Evolutionary conservation across 1,139 yeast species (phyloP).

Genomic region (Saccharomyces pastorianus): DNA sequence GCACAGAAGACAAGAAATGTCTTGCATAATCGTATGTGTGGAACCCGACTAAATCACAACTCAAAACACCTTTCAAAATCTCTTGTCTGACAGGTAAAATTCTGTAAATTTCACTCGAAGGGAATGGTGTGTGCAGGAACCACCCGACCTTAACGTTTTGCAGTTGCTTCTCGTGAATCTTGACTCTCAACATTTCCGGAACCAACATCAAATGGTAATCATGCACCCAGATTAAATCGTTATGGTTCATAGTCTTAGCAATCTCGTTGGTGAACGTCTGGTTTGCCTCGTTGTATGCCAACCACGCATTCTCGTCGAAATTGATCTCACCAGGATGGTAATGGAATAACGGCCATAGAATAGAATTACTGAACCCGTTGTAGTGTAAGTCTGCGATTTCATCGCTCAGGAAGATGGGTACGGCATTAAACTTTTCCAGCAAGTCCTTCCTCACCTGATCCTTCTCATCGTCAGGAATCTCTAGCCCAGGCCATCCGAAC

Average conservation of each 20-base stretch:
- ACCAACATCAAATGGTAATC: slow-evolving; percentile 94
- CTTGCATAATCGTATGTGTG: slow-evolving; percentile 99
- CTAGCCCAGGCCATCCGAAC: slow-evolving; percentile 98
- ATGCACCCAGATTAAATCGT: slow-evolving; percentile 94
- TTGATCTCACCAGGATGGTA: slow-evolving; percentile 99
- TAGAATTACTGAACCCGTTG: slow-evolving; percentile 88
- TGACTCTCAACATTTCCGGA: slow-evolving; percentile 79
- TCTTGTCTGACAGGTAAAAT: slow-evolving; percentile 93
- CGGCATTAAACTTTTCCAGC: slow-evolving; percentile 71
- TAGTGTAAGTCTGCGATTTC: slow-evolving; percentile 91
- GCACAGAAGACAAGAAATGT: slow-evolving; percentile 88
- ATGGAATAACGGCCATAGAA: slow-evolving; percentile 96
- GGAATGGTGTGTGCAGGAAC: slow-evolving; percentile 96
- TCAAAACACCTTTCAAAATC: slow-evolving; percentile 80
- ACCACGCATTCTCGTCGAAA: slow-evolving; percentile 97
- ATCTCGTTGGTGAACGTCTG: slow-evolving; percentile 70
- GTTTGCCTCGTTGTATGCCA: slow-evolving; percentile 93
- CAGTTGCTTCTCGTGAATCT: slow-evolving; percentile 32
- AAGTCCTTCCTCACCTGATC: slow-evolving; percentile 61
- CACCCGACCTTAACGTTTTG: slow-evolving; percentile 75
- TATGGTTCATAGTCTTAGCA: slow-evolving; percentile 62
- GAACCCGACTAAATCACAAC: slow-evolving; percentile 93
- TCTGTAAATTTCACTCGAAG: slow-evolving; percentile 91
- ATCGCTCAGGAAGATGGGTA: slow-evolving; percentile 82
- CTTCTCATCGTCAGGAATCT: slow-evolving; percentile 72